phyloP scores from a whole-genome alignment of 352 stramenopile genomes.

The Aphanomyces euteiches region DNA sequence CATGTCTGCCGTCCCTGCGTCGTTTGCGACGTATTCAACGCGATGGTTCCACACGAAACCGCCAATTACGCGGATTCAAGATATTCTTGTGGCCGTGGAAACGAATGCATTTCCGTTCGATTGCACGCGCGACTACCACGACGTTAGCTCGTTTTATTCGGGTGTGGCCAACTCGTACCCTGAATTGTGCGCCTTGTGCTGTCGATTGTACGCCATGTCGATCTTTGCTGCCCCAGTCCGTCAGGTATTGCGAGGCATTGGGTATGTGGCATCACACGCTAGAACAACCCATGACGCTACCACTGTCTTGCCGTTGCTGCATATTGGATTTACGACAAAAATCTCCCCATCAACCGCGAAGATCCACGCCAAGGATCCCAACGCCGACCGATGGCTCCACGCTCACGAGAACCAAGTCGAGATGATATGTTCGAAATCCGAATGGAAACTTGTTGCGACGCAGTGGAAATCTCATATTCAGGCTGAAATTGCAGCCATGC shows the following conservation, averaged over 20 bases:
- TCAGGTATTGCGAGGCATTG: conserved; percentile 55
- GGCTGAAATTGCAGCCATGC: neutral
- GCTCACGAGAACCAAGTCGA: conserved; percentile 21
- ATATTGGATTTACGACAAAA: conserved; percentile 56
- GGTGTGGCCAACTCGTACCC: conserved; percentile 76
- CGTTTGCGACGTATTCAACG: conserved; percentile 65
- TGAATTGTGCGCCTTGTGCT: conserved; percentile 76
- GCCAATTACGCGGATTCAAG: conserved; percentile 38
- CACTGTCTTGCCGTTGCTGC: conserved; percentile 56
- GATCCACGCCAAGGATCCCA: neutral
- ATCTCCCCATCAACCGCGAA: neutral
- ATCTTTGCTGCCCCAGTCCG: conserved; percentile 55
- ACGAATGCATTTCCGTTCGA: conserved; percentile 73
- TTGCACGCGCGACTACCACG: conserved; percentile 73
- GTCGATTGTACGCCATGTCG: conserved; percentile 64
- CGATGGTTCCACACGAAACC: conserved; percentile 55
- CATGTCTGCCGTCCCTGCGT: conserved; percentile 50
- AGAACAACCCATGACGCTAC: conserved; percentile 48
- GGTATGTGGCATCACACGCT: conserved; percentile 51
- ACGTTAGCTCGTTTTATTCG: conserved; percentile 83
- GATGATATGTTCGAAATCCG: neutral
- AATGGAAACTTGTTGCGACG: neutral
- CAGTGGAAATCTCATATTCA: conserved; percentile 2
- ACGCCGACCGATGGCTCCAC: conserved; percentile 15
- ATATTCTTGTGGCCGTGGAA: conserved; percentile 61